Evolutionary conservation across 176 grass and related monocot genomes (phyloP), one percentile per base, ranked within the genome.

Genomic region (Pontederia paniculata): DNA sequence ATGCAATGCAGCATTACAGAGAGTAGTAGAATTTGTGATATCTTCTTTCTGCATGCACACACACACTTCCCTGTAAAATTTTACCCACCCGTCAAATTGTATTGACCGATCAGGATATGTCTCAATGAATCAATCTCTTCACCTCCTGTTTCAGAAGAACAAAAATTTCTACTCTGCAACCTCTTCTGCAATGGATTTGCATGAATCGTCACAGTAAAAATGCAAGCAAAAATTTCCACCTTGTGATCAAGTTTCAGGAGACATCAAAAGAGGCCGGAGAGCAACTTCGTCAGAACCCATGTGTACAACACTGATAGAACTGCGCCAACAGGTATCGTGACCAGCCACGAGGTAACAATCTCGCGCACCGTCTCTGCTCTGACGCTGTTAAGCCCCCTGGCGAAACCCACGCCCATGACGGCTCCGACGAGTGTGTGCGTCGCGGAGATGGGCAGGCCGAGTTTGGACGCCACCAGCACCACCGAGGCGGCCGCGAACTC

Each of bases 401-500:
- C 93, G 59, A 98, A 91, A 67, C 93, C 93, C 2, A 98, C 93
- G 20, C 93, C 93, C 93, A 98, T 91, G 54, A 91, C 93, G 17
- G 93, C 86, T 2, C 93, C 93, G n/a, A 98, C 93, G 50, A 98
- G 93, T 19, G 86, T 98, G 65, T 98, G 93, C 20, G 86, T 98
- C 14, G 93, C 93, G 13, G 93, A 91, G 61, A 98, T 82, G 19
- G 80, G 93, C 45, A 91, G 74, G 11, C 83, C 93, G 54, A 98
- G 83, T 57, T 98, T 98, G 12, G 93, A 91, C 48, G 93, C 93
- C 66, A 98, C 77, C 12, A 98, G 66, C 8, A 88, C 93, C 52
- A 98, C 93, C 37, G 93, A 91, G 61, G 93, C 93, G 10, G 93
- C 93, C 1, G 93, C 93, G 66, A 98, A 88, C 54, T 98, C 93